Conservation (phyloP, 208 protist genomes). For the Trypanosoma caninum region DNA sequence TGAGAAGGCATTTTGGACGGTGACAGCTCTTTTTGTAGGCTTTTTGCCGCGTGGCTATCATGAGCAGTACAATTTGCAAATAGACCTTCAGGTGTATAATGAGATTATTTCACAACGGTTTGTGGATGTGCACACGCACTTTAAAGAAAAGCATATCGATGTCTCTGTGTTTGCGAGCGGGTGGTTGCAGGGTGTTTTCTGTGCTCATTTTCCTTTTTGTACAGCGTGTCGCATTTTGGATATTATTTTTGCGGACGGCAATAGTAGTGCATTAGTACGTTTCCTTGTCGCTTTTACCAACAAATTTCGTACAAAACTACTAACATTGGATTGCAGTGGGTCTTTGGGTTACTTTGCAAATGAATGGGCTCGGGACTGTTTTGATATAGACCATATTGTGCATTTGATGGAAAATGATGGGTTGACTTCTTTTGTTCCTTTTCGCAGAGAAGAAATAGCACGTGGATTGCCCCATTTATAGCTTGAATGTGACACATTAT, state of each 20-base stretch:
- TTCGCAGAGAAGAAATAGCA: background rate
- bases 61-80: conserved; percentile 13
- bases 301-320: background rate
- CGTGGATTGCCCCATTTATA: too few species aligned
- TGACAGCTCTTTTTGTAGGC: conserved; percentile 7
- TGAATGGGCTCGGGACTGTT: conserved; percentile 23
- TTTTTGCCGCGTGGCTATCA: conserved; percentile 22
- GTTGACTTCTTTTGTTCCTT: conserved; percentile 10
- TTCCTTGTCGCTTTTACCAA: conserved; percentile 20
- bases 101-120: conserved; percentile 4
- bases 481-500: too few species aligned
- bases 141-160: conserved; percentile 14
- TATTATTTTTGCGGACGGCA: conserved; percentile 23
- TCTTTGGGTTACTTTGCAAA: conserved; percentile 25
- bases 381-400: conserved; percentile 15
- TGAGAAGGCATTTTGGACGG: conserved; percentile 17
- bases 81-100: conserved; percentile 13
- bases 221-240: conserved; percentile 21
- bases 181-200: conserved; percentile 24
- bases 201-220: conserved; percentile 26
- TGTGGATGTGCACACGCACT: conserved; percentile 9
- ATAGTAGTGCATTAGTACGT: conserved; percentile 18
- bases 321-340: conserved; percentile 22
- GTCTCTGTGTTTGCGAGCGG: conserved; percentile 24
- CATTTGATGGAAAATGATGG: conserved; percentile 11